phyloP scores from a whole-genome alignment of 768 basidiomycete genomes.

The Russula griseocarnosa region DNA sequence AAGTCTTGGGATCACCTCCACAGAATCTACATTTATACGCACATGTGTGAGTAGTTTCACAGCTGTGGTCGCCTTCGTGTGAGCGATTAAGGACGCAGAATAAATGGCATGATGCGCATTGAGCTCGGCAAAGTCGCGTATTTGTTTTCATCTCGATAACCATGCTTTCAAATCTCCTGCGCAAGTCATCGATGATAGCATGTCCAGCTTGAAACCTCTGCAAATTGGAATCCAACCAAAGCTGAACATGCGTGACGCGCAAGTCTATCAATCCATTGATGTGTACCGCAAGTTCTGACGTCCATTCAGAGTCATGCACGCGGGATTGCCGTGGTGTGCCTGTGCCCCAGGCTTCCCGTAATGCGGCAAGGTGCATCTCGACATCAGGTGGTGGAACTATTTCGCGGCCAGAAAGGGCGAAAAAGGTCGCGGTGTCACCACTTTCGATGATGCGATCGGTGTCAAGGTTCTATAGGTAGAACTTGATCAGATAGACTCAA shows the following conservation, averaged over 20 bases:
- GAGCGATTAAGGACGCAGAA: slow-evolving; percentile 44
- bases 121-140: slow-evolving; percentile 47
- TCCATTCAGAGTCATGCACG: slow-evolving; percentile 44
- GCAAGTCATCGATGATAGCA: slow-evolving; percentile 45
- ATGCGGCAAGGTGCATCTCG: slow-evolving; percentile 31
- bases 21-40: slow-evolving; percentile 42
- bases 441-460: slow-evolving; percentile 41
- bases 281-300: slow-evolving; percentile 37
- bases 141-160: slow-evolving; percentile 45
- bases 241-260: slow-evolving; percentile 46
- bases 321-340: slow-evolving; percentile 36
- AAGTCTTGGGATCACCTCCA: slow-evolving; percentile 36
- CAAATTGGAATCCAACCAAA: slow-evolving; percentile 51
- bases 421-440: slow-evolving; percentile 38
- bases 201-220: slow-evolving; percentile 44
- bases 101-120: slow-evolving; percentile 48
- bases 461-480: slow-evolving; percentile 46
- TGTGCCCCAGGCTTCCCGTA: slow-evolving; percentile 35
- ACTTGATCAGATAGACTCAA: neutral
- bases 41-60: slow-evolving; percentile 49
- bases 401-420: slow-evolving; percentile 35
- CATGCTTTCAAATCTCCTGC: slow-evolving; percentile 41
- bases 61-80: slow-evolving; percentile 49
- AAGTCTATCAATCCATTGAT: slow-evolving; percentile 40
- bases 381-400: slow-evolving; percentile 28